Evolutionary conservation across 257 asterid genomes (phyloP).

Genomic region (Mentha longifolia): DNA sequence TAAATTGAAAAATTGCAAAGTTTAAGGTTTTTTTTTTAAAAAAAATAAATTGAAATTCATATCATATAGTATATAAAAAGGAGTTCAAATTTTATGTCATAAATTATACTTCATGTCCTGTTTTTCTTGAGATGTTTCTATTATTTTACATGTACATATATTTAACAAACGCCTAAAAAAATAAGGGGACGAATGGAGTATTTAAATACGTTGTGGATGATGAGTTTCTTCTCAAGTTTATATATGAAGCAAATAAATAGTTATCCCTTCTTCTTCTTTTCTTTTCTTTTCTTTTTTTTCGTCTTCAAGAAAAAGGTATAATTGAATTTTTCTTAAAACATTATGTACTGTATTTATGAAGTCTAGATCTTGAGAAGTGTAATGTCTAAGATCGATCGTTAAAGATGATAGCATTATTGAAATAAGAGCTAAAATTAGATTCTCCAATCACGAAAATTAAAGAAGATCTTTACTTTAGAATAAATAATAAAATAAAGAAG

Average conservation of each 20-base stretch:
- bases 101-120: no score
- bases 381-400: constrained; percentile 2
- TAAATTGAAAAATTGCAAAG: no score
- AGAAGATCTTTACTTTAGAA: constrained; percentile 42
- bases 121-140: no score
- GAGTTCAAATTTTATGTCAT: no score
- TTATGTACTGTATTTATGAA: background rate
- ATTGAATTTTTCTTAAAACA: background rate
- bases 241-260: background rate
- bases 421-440: constrained; percentile 39
- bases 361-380: constrained; percentile 1
- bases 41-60: no score
- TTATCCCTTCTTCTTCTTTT: no score
- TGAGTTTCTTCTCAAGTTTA: background rate
- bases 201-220: background rate
- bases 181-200: no score
- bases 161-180: no score
- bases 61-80: no score
- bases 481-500: constrained; percentile 31
- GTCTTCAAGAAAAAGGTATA: background rate
- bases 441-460: constrained; percentile 36
- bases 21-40: no score
- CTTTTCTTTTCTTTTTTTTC: background rate
- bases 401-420: constrained; percentile 31
- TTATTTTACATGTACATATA: no score